These are phyloP conservation scores for Farysia itapuensis DNA, from an alignment of 1,284 basidiomycete genomes.

Conservation along the genomic window DNA sequence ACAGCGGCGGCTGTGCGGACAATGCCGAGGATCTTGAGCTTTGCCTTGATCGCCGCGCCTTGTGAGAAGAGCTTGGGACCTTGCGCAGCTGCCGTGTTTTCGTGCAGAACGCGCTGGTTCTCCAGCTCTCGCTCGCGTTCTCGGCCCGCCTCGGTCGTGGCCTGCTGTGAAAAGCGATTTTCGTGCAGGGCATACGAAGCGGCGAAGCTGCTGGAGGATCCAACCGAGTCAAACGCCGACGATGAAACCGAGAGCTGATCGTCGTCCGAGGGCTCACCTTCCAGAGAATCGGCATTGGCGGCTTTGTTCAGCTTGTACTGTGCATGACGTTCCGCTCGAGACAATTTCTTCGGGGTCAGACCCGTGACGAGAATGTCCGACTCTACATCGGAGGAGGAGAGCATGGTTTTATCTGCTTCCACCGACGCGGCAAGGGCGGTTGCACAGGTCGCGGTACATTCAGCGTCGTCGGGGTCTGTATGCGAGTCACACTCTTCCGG, in stretches of 20 bases:
- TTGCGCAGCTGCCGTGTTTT: conserved; percentile 43
- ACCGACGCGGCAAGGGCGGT: neutral
- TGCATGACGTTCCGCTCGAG: neutral
- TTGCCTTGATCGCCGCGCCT: conserved; percentile 48
- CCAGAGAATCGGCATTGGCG: neutral
- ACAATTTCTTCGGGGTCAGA: neutral
- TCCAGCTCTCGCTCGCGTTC: conserved; percentile 25
- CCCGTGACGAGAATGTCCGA: too few relatives aligned
- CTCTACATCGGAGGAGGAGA: neutral
- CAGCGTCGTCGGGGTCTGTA: neutral
- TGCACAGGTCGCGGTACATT: neutral
- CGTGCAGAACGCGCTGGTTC: conserved; percentile 15
- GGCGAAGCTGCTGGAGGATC: conserved; percentile 23
- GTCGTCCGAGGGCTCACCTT: conserved; percentile 28
- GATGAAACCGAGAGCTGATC: conserved; percentile 41
- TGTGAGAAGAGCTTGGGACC: conserved; percentile 41
- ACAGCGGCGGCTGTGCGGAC: conserved; percentile 28
- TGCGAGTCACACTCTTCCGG: conserved; percentile 13
- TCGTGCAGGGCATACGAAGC: conserved; percentile 7
- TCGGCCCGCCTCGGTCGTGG: conserved; percentile 5
- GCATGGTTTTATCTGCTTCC: neutral
- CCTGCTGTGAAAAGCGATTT: neutral
- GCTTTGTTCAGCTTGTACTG: neutral
- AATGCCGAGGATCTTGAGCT: conserved; percentile 40
- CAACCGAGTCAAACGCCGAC: conserved; percentile 34